phyloP scores from a whole-genome alignment of 345 rosid species.

The Psidium guajava region DNA sequence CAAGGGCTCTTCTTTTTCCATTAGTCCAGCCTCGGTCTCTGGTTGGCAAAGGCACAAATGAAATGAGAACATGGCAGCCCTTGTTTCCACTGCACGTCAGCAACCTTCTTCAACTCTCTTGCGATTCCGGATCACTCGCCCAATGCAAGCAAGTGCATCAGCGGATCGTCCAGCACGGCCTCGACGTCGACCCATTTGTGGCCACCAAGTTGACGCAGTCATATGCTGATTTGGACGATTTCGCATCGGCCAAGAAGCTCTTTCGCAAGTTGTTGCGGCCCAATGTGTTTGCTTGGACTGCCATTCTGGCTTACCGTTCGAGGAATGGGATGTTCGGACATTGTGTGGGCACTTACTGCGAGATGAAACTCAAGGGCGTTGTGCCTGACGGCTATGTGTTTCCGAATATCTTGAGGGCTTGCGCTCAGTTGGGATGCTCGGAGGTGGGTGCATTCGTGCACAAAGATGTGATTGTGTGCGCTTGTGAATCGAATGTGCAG shows the following conservation, averaged over 20 bases:
- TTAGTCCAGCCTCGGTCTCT: neutral
- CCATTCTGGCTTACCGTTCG: conserved; percentile 10
- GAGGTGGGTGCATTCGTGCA: conserved; percentile 20
- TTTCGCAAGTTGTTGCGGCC: conserved; percentile 14
- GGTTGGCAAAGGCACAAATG: neutral
- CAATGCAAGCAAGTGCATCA: conserved; percentile 25
- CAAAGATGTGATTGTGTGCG: conserved; percentile 20
- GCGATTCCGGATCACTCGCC: conserved; percentile 9
- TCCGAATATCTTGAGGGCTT: conserved; percentile 21
- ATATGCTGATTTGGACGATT: conserved; percentile 18
- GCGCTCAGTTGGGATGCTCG: conserved; percentile 8
- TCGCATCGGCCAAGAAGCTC: conserved; percentile 3
- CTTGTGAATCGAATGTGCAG: conserved; percentile 9
- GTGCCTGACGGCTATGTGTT: conserved; percentile 22
- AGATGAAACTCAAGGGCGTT: conserved; percentile 15
- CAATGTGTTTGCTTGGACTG: conserved; percentile 32
- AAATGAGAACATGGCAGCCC: neutral
- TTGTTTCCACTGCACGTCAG: neutral
- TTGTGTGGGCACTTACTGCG: conserved; percentile 9
- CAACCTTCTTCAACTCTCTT: conserved; percentile 14
- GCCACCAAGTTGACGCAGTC: conserved; percentile 19
- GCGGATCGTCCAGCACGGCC: conserved; percentile 11
- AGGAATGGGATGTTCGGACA: conserved; percentile 13
- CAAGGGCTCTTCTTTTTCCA: neutral
- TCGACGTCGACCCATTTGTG: neutral